phyloP scores from a whole-genome alignment of 352 stramenopile species.

The Globisporangium okanoganense region DNA sequence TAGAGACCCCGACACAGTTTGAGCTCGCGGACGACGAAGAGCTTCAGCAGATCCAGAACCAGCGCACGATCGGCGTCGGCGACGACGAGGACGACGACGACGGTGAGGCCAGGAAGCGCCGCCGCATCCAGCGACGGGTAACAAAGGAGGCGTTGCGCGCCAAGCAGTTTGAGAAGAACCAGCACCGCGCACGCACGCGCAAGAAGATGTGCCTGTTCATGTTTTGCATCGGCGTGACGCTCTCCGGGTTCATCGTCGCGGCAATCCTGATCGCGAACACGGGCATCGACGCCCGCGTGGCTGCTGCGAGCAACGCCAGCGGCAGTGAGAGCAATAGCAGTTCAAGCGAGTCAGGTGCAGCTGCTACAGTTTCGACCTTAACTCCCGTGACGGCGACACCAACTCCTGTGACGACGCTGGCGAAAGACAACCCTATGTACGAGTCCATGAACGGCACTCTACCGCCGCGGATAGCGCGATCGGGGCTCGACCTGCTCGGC shows the following conservation, averaged over 20 bases:
- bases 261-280: conserved; percentile 55
- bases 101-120: conserved; percentile 40
- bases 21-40: conserved; percentile 5
- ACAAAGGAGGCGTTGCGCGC: conserved; percentile 56
- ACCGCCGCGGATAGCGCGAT: conserved; percentile 12
- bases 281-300: conserved; percentile 28
- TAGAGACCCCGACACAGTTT: conserved; percentile 19
- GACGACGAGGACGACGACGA: conserved; percentile 27
- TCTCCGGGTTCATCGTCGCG: conserved; percentile 55
- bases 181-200: conserved; percentile 46
- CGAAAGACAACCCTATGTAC: conserved; percentile 14
- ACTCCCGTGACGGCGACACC: conserved; percentile 6
- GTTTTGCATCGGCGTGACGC: conserved; percentile 49
- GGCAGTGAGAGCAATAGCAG: conserved; percentile 14
- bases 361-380: conserved; percentile 2
- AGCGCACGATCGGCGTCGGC: conserved; percentile 15
- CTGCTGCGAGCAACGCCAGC: conserved; percentile 12
- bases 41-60: conserved; percentile 11
- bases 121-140: conserved; percentile 43
- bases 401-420: conserved; percentile 10
- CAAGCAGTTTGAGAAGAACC: conserved; percentile 49
- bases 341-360: neutral
- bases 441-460: conserved; percentile 17
- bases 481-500: conserved; percentile 19
- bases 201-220: conserved; percentile 61